A percentile compares a stretch with the other conserved stretches of the same genome.
phyloP scores from a whole-genome alignment of 1,284 basidiomycete species.

The Termitomyces sp. region DNA sequence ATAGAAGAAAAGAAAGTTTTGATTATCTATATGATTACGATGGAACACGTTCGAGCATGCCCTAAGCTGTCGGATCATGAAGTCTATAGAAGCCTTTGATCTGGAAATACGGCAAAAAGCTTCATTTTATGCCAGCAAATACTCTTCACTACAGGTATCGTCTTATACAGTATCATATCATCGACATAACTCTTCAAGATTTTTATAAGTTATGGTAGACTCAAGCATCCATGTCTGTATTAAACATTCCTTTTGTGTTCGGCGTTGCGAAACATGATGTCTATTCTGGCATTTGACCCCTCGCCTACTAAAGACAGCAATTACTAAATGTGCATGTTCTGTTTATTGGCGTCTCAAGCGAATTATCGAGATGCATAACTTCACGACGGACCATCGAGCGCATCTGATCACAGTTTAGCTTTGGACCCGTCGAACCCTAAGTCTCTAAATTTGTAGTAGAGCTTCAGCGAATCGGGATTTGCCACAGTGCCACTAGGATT shows the following conservation, averaged over 20 bases:
- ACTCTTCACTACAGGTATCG: neutral
- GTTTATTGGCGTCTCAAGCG: neutral
- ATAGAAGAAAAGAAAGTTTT: neutral
- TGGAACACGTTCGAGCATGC: neutral
- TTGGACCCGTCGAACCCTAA: slow-evolving; percentile 8
- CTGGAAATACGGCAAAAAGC: neutral
- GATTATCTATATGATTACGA: neutral
- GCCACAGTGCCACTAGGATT: slow-evolving; percentile 66
- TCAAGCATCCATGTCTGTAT: neutral
- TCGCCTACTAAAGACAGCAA: neutral
- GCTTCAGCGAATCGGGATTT: slow-evolving; percentile 57
- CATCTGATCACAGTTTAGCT: slow-evolving; percentile 13
- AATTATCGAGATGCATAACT: neutral
- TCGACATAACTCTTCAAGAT: too few species aligned
- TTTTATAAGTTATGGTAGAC: too few species aligned
- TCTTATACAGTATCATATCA: too few species aligned
- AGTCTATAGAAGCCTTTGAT: neutral
- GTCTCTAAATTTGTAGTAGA: slow-evolving; percentile 53
- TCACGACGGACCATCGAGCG: neutral
- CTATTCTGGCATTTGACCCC: neutral
- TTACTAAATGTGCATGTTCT: neutral
- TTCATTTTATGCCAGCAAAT: neutral
- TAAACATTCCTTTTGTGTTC: neutral
- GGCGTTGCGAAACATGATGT: neutral
- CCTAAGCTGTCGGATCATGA: neutral